Base-by-base conservation (phyloP, 768 basidiomycete genomes). In the Pleurotus tuber-regium region DNA sequence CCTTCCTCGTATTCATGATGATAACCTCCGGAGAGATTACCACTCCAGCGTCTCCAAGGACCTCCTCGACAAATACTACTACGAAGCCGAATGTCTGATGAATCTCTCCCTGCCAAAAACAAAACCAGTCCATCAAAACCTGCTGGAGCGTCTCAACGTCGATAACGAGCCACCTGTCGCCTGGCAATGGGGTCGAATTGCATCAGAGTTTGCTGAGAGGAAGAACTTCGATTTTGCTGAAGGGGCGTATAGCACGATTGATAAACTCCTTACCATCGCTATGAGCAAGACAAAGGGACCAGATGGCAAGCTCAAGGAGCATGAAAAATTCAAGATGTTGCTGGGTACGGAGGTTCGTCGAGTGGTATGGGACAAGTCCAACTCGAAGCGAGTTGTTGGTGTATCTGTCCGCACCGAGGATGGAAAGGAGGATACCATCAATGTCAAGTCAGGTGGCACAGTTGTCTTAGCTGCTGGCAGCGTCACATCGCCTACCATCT, bases 101-200 rank as follows among this genome's bases (percentile, higher is more conserved):
- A 40, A 41, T 23, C 26, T 56, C 4, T 56, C 28, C 23, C 18
- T 29, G 9, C 55, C 55, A 1, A 53, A 43, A 40, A 53, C 55
- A n/a, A 47, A 23, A n/a, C 18, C 55, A 3, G 19, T 30, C 29
- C 55, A 56, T 35, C 35, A 19, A 19, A n/a, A n/a, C 6, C 24
- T 56, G 16, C 48, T 56, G 52, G 55, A 56, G 39, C 55, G 55
- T 16, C 28, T 56, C 29, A 56, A 56, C 35, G 46, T 56, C 29
- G 30, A 5, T 6, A 42, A 23, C 38, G 52, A 55, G 14, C 26
- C 11, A 14, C 33, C 23, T 16, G 12, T 11, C 18, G 53, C 61
- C 33, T 64, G 63, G 63, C 58, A 63, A 33, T 64, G 63, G 62
- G 63, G 63, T 9, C 49, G 63, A 14, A 63, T 63, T 49, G 62